Conservation (phyloP, 371 early-diverging fungal species). For the Apophysomyces sp. region DNA sequence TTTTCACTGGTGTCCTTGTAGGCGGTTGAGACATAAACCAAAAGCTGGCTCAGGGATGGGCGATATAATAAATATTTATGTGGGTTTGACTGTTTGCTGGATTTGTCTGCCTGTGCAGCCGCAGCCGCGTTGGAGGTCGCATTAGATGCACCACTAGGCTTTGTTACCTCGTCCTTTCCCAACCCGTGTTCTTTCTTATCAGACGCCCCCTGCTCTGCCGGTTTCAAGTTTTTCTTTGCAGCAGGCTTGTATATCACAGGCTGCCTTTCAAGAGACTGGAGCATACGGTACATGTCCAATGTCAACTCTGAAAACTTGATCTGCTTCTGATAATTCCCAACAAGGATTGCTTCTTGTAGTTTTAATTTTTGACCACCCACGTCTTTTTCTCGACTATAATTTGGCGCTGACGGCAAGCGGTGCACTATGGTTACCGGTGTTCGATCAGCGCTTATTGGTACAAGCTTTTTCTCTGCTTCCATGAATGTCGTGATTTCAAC, state of each 20-base stretch:
- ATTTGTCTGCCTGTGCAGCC: constrained; percentile 7
- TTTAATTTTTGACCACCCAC: constrained; percentile 39
- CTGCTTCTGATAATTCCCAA: constrained; percentile 88
- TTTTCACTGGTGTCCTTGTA: constrained; percentile 89
- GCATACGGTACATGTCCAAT: constrained; percentile 93
- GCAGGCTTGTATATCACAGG: constrained; percentile 13
- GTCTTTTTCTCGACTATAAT: constrained; percentile 55
- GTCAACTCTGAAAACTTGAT: constrained; percentile 96
- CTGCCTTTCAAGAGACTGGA: constrained; percentile 77
- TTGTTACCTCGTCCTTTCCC: constrained; percentile 14
- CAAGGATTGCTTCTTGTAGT: constrained; percentile 92
- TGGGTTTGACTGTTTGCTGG: constrained; percentile 70
- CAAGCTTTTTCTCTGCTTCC: constrained; percentile 86
- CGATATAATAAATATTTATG: constrained; percentile 91
- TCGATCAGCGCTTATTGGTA: constrained; percentile 66
- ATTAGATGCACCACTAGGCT: constrained; percentile 12
- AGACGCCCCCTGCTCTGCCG: background rate
- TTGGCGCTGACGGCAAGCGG: constrained; percentile 57
- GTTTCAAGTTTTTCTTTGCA: constrained; percentile 1
- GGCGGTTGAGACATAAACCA: constrained; percentile 86
- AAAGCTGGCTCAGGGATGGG: constrained; percentile 84
- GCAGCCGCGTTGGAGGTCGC: constrained; percentile 5
- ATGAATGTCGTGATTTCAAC: constrained; percentile 88
- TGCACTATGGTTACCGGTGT: constrained; percentile 62
- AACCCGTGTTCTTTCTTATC: constrained; percentile 7